These are phyloP conservation scores for Lachancea meyersii DNA, from an alignment of 805 yeast species.

Conservation along the genomic window DNA sequence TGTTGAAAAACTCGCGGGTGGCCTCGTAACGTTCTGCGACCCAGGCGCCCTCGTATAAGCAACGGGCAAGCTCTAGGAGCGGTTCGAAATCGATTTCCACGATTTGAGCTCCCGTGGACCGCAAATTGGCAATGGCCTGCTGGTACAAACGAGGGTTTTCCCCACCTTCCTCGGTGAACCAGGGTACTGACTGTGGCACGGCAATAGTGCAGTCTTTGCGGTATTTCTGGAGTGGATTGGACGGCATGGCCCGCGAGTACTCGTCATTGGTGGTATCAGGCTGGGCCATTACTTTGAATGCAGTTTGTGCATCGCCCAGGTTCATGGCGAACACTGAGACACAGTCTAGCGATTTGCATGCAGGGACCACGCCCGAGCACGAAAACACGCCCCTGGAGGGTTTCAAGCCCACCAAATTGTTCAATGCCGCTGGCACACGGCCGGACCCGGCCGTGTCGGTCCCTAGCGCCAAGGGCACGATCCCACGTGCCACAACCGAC, in stretches of 20 bases:
- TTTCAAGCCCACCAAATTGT: slow-evolving; percentile 86
- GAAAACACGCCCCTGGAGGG: slow-evolving; percentile 89
- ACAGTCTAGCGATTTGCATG: slow-evolving; percentile 91
- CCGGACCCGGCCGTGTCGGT: slow-evolving; percentile 99
- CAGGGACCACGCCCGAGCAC: slow-evolving; percentile 91
- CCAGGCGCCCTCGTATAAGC: slow-evolving; percentile 98
- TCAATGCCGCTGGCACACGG: slow-evolving; percentile 92
- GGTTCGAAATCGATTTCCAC: slow-evolving; percentile 67
- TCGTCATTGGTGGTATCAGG: slow-evolving; percentile 66
- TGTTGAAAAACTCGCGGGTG: slow-evolving; percentile 59
- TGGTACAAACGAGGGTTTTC: slow-evolving; percentile 50
- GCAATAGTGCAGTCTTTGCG: slow-evolving; percentile 61
- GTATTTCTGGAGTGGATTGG: slow-evolving; percentile 55
- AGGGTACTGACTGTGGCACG: slow-evolving; percentile 63
- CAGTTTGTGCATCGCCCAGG: slow-evolving; percentile 74
- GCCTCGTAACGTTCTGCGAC: slow-evolving; percentile 93
- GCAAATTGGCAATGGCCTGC: not conserved
- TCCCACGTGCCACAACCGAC: slow-evolving; percentile 80
- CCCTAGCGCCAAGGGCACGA: slow-evolving; percentile 83
- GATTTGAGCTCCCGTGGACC: slow-evolving; percentile 56
- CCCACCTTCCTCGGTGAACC: slow-evolving; percentile 69
- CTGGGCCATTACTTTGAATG: slow-evolving; percentile 64
- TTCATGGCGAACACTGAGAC: slow-evolving; percentile 79
- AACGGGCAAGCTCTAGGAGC: slow-evolving; percentile 72
- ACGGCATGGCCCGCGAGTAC: slow-evolving; percentile 72